Conservation (phyloP, 306 rosid species). For the Cucumis sativus region Cucumber_9930_V3 NC_026660.2:19910501-19911000, state of each 20-base stretch:
- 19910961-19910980: conserved; percentile 96
- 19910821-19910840: not conserved
- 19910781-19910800: not conserved
- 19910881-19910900: not conserved
- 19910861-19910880: not conserved
- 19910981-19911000: conserved; percentile 97
- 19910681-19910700: not conserved
- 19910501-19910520: too few relatives aligned
- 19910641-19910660: not conserved
- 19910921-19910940: conserved; percentile 90
- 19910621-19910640: not conserved
- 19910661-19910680: not conserved
- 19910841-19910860: not conserved
- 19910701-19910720: not conserved
- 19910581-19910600: too few relatives aligned
- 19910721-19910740: not conserved
- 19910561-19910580: too few relatives aligned
- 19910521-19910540: too few relatives aligned
- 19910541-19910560: too few relatives aligned
- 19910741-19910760: not conserved
- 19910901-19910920: conserved; percentile 91
- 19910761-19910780: not conserved
- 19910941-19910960: conserved; percentile 91
- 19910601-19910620: not conserved
- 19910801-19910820: not conserved